Base-by-base conservation (phyloP, 306 rosid species). In the Arachis hypogaea region DNA sequence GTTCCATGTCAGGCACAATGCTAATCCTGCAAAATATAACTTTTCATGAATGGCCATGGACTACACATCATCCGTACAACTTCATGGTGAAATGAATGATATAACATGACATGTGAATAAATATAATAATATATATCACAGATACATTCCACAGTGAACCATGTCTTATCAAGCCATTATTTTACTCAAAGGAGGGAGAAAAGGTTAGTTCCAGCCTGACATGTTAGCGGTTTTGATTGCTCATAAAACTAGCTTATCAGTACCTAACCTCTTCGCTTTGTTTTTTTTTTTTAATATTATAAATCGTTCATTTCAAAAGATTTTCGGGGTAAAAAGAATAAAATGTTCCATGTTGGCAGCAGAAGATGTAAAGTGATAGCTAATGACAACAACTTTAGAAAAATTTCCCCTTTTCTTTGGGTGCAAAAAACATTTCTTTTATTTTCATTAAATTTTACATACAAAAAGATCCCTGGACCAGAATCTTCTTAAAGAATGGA, bases 1-100 rank as follows among this genome's bases (percentile, higher is more conserved):
- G 69, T 93, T 93, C 98, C 98, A 93, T 40, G 78, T 40, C 59
- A 93, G 96, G 86, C 98, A 93, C 40, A 85, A 68, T 44, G 77
- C 65, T 73, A 93, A 18, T 64, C 98, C 98, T 93, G 90, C 83
- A 68, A 46, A 72, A 76, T 61, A 78, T 74, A 78, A 77, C 61
- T 60, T 57, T 64, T 81, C 69, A 76, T 78, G 76, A 75, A 52
- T 63, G 66, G 52, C 69, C 58, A 9, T 61, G 14, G 58, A 60
- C 36, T 72, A 75, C 45, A 61, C 59, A 38, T 61, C 5, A 45
- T 5, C 57, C 63, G 43, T 69, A 22, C 49, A 76, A 43, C 14
- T 33, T 33, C 38, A 33, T 33, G 46, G 3, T 75, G 40, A 29
- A 11, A 5, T 58, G 51, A 40, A 72, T 54, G 61, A 63, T 56